phyloP scores from a whole-genome alignment of 1,139 yeast species.

The Scheffersomyces cryptocercus region DNA sequence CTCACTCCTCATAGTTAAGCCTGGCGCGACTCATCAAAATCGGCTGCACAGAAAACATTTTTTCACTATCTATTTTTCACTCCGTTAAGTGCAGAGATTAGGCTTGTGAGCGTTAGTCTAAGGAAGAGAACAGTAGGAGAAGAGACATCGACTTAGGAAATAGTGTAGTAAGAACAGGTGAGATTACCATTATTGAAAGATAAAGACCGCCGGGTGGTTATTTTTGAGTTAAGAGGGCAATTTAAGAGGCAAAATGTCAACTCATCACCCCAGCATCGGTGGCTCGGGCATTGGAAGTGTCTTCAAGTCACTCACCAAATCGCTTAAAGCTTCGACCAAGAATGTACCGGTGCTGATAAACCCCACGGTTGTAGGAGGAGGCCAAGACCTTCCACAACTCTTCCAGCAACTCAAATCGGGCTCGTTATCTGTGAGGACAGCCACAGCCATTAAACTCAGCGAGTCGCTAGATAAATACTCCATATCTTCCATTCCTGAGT shows the following conservation, averaged over 20 bases:
- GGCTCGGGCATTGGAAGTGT: conserved; percentile 47
- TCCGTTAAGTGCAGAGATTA: no score
- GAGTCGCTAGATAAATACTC: conserved; percentile 53
- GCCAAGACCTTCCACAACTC: conserved; percentile 49
- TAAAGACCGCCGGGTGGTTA: no score
- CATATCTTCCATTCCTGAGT: conserved; percentile 64
- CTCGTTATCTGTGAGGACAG: conserved; percentile 42
- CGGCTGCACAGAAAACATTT: no score
- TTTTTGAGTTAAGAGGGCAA: no score
- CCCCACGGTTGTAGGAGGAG: conserved; percentile 67
- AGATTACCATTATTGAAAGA: no score
- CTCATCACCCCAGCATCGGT: conserved; percentile 39
- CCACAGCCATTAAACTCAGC: conserved; percentile 54
- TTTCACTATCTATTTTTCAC: no score
- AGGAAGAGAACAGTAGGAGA: no score
- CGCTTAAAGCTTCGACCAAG: conserved; percentile 40
- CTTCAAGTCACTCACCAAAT: conserved; percentile 55
- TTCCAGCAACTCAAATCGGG: conserved; percentile 41
- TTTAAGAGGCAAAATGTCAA: conserved; percentile 21
- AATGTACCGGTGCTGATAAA: conserved; percentile 47
- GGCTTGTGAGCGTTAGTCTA: no score
- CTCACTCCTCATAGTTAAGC: no score
- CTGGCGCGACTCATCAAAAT: no score
- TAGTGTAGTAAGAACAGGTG: no score
- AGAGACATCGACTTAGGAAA: no score